Base-by-base conservation (phyloP, 495 filamentous ascomycete species). In the Hypoxylon trugodes region DNA sequence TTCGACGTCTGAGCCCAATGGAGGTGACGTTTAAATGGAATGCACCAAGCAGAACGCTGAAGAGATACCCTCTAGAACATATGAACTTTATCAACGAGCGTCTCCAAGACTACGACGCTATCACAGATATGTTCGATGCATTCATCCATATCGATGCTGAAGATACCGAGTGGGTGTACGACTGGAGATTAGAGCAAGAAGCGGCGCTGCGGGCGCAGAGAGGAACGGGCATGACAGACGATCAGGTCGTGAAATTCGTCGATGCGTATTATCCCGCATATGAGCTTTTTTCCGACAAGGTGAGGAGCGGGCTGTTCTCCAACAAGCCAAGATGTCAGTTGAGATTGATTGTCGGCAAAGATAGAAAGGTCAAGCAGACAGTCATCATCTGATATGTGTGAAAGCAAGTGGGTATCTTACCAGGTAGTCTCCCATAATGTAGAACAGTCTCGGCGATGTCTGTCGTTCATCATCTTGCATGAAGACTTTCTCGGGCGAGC, bases 121-220 rank as follows among this genome's bases (percentile, higher is more conserved):
- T 96, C 51, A 93, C 90, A 5, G 77, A 90, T 79, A 84, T 69
- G 55, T 83, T 96, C 32, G 85, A 95, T 73, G 90, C 90, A 9
- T 85, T 97, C 70, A 85, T 97, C 38, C 93, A 96, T 73, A 87
- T 97, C 59, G 94, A 98, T 70, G 90, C 94, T 8, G 82, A 90
- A 69, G 77, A 96, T 55, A 81, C 80, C 12, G 79, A 80, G 52
- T 96, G 81, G 67, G 94, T 97, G 33, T 98, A 97, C 70, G 86
- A 85, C 58, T 97, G 94, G 94, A 87, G 94, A 13, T 75, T 86
- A 52, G 79, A 98, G 72, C 92, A 96, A 72, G 94, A 98, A 74
- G 81, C 78, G 19, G 81, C 79, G 47, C 77, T 97, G 64, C 81
- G 90, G 13, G 76, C 74, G 9, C 71, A 80, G 38, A 90, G 82